Evolutionary conservation across 2,329 filamentous ascomycete genomes (phyloP).

Genomic region (Colletotrichum siamense): DNA sequence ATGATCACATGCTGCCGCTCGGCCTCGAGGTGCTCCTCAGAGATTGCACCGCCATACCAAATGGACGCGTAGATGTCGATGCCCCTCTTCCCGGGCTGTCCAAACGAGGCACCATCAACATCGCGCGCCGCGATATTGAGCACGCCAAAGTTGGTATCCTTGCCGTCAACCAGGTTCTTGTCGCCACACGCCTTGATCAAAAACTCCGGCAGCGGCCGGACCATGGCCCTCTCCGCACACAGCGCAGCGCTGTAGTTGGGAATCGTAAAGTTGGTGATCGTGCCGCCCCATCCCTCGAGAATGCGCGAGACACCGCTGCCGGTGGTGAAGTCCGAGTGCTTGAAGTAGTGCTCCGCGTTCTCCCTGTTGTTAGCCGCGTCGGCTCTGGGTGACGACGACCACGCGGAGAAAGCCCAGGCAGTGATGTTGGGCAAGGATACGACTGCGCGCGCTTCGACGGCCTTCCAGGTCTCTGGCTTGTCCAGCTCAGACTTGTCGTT

Average conservation of each 20-base stretch:
- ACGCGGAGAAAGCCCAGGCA: slow-evolving; percentile 25
- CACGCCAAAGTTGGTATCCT: slow-evolving; percentile 25
- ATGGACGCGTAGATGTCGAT: slow-evolving; percentile 27
- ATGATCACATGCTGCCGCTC: slow-evolving; percentile 28
- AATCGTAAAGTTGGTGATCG: slow-evolving; percentile 41
- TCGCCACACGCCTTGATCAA: slow-evolving; percentile 29
- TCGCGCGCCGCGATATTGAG: slow-evolving; percentile 27
- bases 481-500: slow-evolving; percentile 21
- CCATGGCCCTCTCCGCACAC: slow-evolving; percentile 33
- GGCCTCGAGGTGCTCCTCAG: slow-evolving; percentile 26
- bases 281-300: slow-evolving; percentile 34
- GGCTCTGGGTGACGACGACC: slow-evolving; percentile 28
- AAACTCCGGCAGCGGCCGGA: slow-evolving; percentile 29
- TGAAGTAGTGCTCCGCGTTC: slow-evolving; percentile 34
- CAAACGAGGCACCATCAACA: slow-evolving; percentile 5
- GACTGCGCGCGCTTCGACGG: slow-evolving; percentile 25
- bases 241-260: slow-evolving; percentile 32
- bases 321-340: slow-evolving; percentile 23
- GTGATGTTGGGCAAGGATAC: slow-evolving; percentile 31
- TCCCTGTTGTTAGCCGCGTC: slow-evolving; percentile 31
- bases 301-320: slow-evolving; percentile 25
- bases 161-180: slow-evolving; percentile 24
- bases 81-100: not conserved
- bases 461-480: slow-evolving; percentile 24
- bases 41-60: slow-evolving; percentile 26